Percentiles rank a stretch among this genome's conserved stretches.
Conservation (phyloP, 768 basidiomycete genomes). For the Rhizopogon vulgaris region DNA sequence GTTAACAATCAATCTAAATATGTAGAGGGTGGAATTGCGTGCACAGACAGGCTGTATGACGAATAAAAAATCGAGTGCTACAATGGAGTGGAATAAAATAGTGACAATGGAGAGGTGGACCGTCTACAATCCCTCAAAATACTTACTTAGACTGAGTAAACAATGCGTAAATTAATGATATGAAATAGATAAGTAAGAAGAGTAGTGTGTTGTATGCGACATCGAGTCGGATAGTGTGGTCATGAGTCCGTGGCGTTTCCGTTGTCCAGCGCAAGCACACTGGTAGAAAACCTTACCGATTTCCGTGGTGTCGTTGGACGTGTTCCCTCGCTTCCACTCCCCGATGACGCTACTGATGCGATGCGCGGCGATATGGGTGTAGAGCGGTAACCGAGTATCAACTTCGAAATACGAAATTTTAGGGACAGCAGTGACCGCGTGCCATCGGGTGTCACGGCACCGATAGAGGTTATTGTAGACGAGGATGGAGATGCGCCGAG, state of each 20-base stretch:
- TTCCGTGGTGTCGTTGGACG: slow-evolving; percentile 47
- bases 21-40: not conserved
- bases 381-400: slow-evolving; percentile 40
- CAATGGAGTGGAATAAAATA: slow-evolving; percentile 22
- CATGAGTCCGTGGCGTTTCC: not conserved
- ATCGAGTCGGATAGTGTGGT: not conserved
- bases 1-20: too few species aligned
- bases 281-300: slow-evolving; percentile 56
- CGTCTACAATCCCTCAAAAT: not conserved
- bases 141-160: not conserved
- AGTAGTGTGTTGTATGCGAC: not conserved
- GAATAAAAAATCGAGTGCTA: slow-evolving; percentile 16
- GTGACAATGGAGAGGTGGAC: not conserved
- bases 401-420: slow-evolving; percentile 47
- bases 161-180: not conserved
- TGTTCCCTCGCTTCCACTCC: slow-evolving; percentile 21
- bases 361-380: slow-evolving; percentile 27
- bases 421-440: slow-evolving; percentile 30
- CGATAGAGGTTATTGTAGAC: slow-evolving; percentile 32
- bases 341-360: slow-evolving; percentile 26
- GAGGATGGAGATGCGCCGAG: slow-evolving; percentile 18
- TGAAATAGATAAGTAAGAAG: slow-evolving; percentile 1
- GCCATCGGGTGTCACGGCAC: slow-evolving; percentile 18
- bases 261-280: slow-evolving; percentile 27
- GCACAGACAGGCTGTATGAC: not conserved